These are phyloP conservation scores for Gossypium laxum DNA, from an alignment of 441 rosid species.

Conservation along the genomic window DNA sequence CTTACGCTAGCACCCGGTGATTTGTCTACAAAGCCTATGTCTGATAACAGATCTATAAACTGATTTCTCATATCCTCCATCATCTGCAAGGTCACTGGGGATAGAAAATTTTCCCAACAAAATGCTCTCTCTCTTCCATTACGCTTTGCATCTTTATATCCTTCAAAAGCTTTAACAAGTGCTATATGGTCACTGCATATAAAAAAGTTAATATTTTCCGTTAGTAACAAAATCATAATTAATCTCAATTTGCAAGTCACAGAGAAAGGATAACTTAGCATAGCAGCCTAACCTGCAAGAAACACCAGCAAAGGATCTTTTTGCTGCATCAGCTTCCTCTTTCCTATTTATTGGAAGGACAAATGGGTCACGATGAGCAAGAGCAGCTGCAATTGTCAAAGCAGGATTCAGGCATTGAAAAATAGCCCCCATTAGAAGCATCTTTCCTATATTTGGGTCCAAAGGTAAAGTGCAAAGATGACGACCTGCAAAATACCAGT, in stretches of 20 bases:
- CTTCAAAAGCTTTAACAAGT: slow-evolving; percentile 80
- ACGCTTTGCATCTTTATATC: slow-evolving; percentile 66
- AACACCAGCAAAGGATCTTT: slow-evolving; percentile 81
- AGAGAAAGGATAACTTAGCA: not conserved
- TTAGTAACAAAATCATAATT: slow-evolving; percentile 12
- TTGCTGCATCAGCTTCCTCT: slow-evolving; percentile 78
- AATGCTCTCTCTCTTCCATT: slow-evolving; percentile 51
- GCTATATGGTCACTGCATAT: slow-evolving; percentile 86
- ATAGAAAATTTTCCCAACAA: slow-evolving; percentile 81
- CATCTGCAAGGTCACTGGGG: slow-evolving; percentile 73
- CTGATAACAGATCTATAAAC: slow-evolving; percentile 70
- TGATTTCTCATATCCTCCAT: slow-evolving; percentile 93
- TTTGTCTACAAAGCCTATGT: slow-evolving; percentile 81
- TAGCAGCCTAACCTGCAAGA: slow-evolving; percentile 65
- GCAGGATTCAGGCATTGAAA: slow-evolving; percentile 91
- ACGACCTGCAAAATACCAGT: slow-evolving; percentile 38
- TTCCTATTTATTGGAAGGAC: slow-evolving; percentile 74
- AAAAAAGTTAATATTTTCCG: slow-evolving; percentile 13
- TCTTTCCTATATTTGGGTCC: slow-evolving; percentile 90
- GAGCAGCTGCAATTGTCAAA: slow-evolving; percentile 88
- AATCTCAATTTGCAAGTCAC: not conserved
- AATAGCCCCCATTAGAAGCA: slow-evolving; percentile 89
- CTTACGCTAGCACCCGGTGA: slow-evolving; percentile 66
- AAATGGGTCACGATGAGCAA: slow-evolving; percentile 83
- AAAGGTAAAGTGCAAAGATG: slow-evolving; percentile 78